Evolutionary conservation across 306 rosid genomes (phyloP).

Genomic region (Dalbergia cochinchinensis): DNA sequence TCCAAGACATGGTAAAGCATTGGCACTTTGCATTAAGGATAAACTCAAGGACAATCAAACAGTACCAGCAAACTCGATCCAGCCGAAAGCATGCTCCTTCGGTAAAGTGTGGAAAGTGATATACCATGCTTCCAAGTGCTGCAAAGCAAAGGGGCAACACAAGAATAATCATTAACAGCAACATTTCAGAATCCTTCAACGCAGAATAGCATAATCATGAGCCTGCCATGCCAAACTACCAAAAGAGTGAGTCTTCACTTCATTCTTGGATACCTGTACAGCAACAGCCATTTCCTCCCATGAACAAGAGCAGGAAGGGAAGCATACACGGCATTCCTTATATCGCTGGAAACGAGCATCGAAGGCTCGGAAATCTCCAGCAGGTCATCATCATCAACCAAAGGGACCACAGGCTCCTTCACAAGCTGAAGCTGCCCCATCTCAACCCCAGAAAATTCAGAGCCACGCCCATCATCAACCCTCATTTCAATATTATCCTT

Average conservation of each 20-base stretch:
- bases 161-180: background rate
- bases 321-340: slow-evolving; percentile 66
- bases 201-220: background rate
- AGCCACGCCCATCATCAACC: slow-evolving; percentile 47
- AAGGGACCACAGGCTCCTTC: slow-evolving; percentile 47
- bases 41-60: slow-evolving; percentile 31
- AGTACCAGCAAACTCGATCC: slow-evolving; percentile 89
- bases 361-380: slow-evolving; percentile 81
- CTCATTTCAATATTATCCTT: slow-evolving; percentile 51
- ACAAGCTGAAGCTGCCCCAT: slow-evolving; percentile 55
- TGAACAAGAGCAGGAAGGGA: slow-evolving; percentile 85
- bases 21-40: slow-evolving; percentile 14
- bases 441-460: slow-evolving; percentile 51
- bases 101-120: slow-evolving; percentile 83
- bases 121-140: slow-evolving; percentile 96
- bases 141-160: slow-evolving; percentile 34
- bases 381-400: slow-evolving; percentile 42
- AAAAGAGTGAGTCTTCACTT: slow-evolving; percentile 3
- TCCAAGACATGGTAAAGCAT: background rate
- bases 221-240: background rate
- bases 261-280: slow-evolving; percentile 70
- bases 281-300: slow-evolving; percentile 88
- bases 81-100: slow-evolving; percentile 89
- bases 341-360: slow-evolving; percentile 59
- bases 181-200: slow-evolving; percentile 9